Evolutionary conservation across 805 yeast species (phyloP).

Genomic region (Saturnispora serradocipensis): DNA sequence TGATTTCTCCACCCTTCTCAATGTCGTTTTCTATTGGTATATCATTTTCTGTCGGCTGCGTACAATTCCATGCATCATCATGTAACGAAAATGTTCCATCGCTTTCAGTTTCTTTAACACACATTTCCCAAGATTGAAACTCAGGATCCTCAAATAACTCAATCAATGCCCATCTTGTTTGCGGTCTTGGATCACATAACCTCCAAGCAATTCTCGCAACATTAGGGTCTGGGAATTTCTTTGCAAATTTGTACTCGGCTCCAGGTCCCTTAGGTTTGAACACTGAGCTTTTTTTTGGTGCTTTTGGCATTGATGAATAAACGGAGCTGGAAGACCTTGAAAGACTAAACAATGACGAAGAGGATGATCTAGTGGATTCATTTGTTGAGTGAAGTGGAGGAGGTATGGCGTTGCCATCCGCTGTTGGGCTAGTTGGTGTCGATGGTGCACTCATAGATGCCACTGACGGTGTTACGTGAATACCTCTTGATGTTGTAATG

Average conservation of each 20-base stretch:
- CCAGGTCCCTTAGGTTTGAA: conserved; percentile 49
- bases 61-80: conserved; percentile 1
- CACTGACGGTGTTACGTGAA: not conserved
- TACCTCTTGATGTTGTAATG: not conserved
- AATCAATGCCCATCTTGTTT: conserved; percentile 48
- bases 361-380: not conserved
- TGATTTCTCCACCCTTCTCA: not conserved
- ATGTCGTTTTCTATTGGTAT: not conserved
- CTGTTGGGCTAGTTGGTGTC: not conserved
- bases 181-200: conserved; percentile 54
- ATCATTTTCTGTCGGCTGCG: not conserved
- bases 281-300: not conserved
- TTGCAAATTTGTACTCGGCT: conserved; percentile 59
- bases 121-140: conserved; percentile 55
- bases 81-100: conserved; percentile 15
- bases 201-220: conserved; percentile 75
- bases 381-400: not conserved
- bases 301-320: not conserved
- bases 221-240: conserved; percentile 49
- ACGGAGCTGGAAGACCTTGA: conserved; percentile 8
- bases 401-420: not conserved
- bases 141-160: conserved; percentile 58
- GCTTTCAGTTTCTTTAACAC: conserved; percentile 40
- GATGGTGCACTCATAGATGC: not conserved
- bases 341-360: conserved; percentile 2